Conservation (phyloP, 352 stramenopile genomes). For the Globisporangium spinosum region DNA sequence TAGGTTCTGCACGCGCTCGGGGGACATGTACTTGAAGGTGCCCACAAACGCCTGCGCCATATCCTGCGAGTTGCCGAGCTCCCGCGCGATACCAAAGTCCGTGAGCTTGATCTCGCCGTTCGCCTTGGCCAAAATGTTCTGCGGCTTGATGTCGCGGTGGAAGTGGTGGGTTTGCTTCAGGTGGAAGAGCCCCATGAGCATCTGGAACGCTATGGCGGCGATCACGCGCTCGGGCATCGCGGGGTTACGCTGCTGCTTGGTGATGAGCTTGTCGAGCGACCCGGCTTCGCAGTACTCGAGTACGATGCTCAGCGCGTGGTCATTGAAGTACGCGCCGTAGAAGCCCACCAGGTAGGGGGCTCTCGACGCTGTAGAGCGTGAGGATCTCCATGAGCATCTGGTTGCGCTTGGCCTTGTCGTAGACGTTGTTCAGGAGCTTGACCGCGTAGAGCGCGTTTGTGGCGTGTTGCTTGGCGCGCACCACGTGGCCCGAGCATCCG, state of each 20-base stretch:
- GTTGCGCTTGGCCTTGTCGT: slow-evolving; percentile 71
- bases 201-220: slow-evolving; percentile 55
- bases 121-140: slow-evolving; percentile 89
- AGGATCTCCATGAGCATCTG: slow-evolving; percentile 79
- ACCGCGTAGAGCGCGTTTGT: slow-evolving; percentile 47
- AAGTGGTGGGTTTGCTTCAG: slow-evolving; percentile 77
- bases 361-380: slow-evolving; percentile 70
- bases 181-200: slow-evolving; percentile 53
- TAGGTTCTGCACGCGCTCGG: slow-evolving; percentile 87
- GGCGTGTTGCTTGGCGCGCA: slow-evolving; percentile 43
- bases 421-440: slow-evolving; percentile 74
- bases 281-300: slow-evolving; percentile 62
- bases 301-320: slow-evolving; percentile 64
- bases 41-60: slow-evolving; percentile 89
- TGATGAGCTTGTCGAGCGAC: slow-evolving; percentile 52
- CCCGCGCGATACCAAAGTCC: slow-evolving; percentile 69
- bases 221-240: slow-evolving; percentile 46
- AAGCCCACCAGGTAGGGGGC: slow-evolving; percentile 61
- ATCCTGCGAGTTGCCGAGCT: slow-evolving; percentile 60
- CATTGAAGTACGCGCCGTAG: slow-evolving; percentile 70
- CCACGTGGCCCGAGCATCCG: slow-evolving; percentile 60
- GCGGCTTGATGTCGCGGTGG: slow-evolving; percentile 92
- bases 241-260: neutral
- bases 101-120: slow-evolving; percentile 79
- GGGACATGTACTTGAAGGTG: slow-evolving; percentile 92